Evolutionary conservation across 345 rosid genomes (phyloP).

Genomic region (Moricandia moricandioides): DNA sequence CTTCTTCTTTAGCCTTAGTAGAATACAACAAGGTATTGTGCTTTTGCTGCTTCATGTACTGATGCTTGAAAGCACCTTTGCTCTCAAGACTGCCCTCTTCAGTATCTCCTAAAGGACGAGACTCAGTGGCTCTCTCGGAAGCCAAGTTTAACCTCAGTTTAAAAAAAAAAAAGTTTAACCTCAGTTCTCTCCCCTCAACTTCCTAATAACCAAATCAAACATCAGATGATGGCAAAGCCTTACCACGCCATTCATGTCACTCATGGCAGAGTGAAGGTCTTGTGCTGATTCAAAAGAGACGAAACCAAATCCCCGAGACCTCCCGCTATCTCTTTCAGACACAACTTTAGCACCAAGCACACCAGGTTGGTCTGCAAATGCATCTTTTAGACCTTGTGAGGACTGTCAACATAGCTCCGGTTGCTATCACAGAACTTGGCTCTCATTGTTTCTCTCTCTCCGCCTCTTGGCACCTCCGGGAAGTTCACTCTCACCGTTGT

Average conservation of each 20-base stretch:
- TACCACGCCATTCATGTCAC: conserved; percentile 78
- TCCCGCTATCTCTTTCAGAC: conserved; percentile 65
- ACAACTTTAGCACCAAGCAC: conserved; percentile 76
- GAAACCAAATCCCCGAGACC: conserved; percentile 89
- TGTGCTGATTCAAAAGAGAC: conserved; percentile 71
- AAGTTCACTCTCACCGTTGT: conserved; percentile 81
- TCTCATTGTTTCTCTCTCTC: conserved; percentile 74
- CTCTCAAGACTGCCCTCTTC: conserved; percentile 37
- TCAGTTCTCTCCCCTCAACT: no score
- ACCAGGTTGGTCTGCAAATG: conserved; percentile 70
- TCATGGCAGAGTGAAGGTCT: conserved; percentile 55
- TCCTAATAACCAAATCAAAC: not conserved
- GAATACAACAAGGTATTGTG: not conserved
- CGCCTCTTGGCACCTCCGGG: conserved; percentile 95
- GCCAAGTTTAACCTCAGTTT: conserved; percentile 70
- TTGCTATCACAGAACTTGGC: conserved; percentile 52
- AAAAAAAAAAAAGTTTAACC: conserved; percentile 68
- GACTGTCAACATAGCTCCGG: conserved; percentile 64
- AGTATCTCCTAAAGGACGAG: conserved; percentile 28
- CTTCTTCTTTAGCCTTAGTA: conserved; percentile 19
- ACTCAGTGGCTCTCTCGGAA: conserved; percentile 43
- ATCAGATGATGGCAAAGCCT: conserved; percentile 15
- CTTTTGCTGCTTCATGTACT: conserved; percentile 38
- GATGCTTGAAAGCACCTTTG: conserved; percentile 50
- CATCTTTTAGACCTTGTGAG: conserved; percentile 68